Percentiles rank a stretch among this genome's conserved stretches.
phyloP scores from a whole-genome alignment of 176 grass and related monocot genomes.

The Rhynchospora breviuscula region DNA sequence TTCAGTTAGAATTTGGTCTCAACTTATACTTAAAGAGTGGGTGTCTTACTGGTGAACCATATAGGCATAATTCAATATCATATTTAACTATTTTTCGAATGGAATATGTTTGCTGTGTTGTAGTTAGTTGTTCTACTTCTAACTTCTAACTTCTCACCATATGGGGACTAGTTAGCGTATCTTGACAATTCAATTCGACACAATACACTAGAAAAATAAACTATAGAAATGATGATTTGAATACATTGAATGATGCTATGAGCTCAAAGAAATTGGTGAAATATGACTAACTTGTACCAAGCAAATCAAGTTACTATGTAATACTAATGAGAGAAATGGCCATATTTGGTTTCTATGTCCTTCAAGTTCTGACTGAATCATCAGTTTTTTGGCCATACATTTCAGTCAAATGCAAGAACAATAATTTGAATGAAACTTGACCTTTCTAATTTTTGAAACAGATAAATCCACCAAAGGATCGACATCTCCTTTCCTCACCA shows the following conservation, averaged over 20 bases:
- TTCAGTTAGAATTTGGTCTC: too few relatives aligned
- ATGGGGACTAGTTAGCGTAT: too few relatives aligned
- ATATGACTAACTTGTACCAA: not conserved
- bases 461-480: conserved; percentile 25
- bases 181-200: too few relatives aligned
- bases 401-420: conserved; percentile 2
- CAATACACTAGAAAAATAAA: too few relatives aligned
- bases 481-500: conserved; percentile 29
- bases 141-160: too few relatives aligned
- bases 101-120: too few relatives aligned
- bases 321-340: not conserved
- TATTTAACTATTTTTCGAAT: too few relatives aligned
- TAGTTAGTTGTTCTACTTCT: too few relatives aligned
- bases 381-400: not conserved
- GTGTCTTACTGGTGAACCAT: too few relatives aligned
- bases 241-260: not conserved
- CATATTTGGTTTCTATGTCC: not conserved
- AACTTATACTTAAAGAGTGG: too few relatives aligned
- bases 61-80: too few relatives aligned
- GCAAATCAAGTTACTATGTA: not conserved
- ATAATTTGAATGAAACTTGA: not conserved
- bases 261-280: not conserved
- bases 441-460: conserved; percentile 35
- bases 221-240: too few relatives aligned
- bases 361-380: not conserved